Evolutionary conservation across 2,329 filamentous ascomycete species (phyloP).

Genomic region (Dothideomycetes sp.): DNA sequence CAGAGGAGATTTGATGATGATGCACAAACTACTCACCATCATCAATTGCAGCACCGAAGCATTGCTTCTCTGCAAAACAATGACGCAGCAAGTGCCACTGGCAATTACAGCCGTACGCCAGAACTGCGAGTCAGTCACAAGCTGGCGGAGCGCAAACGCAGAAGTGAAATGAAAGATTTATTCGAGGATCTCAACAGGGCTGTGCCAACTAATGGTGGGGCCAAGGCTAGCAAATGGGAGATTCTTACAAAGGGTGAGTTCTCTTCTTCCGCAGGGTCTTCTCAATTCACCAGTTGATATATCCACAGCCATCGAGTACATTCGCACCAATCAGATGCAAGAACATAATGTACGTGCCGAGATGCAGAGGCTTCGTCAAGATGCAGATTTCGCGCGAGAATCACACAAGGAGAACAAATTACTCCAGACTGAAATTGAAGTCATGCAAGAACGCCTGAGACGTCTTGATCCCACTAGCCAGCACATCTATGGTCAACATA

Average conservation of each 20-base stretch:
- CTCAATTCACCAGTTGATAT: conserved; percentile 2
- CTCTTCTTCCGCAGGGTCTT: background rate
- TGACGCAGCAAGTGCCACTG: conserved; percentile 44
- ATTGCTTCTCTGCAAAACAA: conserved; percentile 52
- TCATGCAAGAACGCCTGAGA: conserved; percentile 35
- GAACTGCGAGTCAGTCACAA: conserved; percentile 78
- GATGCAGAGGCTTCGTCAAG: conserved; percentile 30
- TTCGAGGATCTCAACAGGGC: conserved; percentile 71
- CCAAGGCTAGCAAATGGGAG: conserved; percentile 84
- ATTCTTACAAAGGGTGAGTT: conserved; percentile 69
- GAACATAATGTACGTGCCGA: conserved; percentile 29
- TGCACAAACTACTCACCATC: conserved; percentile 48
- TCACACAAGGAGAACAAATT: conserved; percentile 36
- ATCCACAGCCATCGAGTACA: conserved; percentile 30
- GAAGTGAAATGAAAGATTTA: conserved; percentile 80
- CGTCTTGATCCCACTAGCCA: conserved; percentile 33
- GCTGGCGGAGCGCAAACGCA: conserved; percentile 69
- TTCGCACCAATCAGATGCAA: conserved; percentile 27
- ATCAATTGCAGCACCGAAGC: conserved; percentile 64
- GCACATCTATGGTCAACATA: conserved; percentile 38
- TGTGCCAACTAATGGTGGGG: conserved; percentile 69
- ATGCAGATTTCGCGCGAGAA: conserved; percentile 31
- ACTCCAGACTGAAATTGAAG: conserved; percentile 33
- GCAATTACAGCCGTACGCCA: conserved; percentile 73
- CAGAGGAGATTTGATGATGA: conserved; percentile 63